Evolutionary conservation across 2,329 filamentous ascomycete species (phyloP).

Genomic region (Xylaria hypoxylon): DNA sequence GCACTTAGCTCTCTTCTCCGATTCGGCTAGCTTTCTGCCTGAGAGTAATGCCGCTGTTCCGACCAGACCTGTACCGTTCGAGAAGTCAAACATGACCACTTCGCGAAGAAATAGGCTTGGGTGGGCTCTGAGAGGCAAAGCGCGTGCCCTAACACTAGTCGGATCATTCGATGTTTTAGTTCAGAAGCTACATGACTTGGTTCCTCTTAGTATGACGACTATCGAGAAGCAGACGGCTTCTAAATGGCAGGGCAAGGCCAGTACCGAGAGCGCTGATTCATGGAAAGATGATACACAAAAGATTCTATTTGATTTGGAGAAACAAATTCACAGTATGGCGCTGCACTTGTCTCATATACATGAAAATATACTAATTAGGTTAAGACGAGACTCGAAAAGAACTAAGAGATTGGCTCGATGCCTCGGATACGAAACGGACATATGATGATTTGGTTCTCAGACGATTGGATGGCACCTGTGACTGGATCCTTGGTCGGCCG

Average conservation of each 20-base stretch:
- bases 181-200: constrained; percentile 19
- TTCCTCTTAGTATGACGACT: neutral
- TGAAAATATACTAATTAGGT: neutral
- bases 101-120: constrained; percentile 20
- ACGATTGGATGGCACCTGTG: constrained; percentile 44
- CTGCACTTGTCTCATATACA: neutral
- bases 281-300: neutral
- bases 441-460: constrained; percentile 41
- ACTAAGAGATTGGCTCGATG: constrained; percentile 13
- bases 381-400: constrained; percentile 16
- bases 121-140: constrained; percentile 26
- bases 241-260: too few species aligned
- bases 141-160: neutral
- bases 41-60: neutral
- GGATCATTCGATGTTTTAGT: constrained; percentile 9
- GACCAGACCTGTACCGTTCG: neutral
- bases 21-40: neutral
- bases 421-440: constrained; percentile 1
- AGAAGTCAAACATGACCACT: neutral
- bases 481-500: constrained; percentile 45
- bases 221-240: too few species aligned
- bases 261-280: too few species aligned
- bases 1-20: neutral
- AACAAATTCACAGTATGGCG: constrained; percentile 15
- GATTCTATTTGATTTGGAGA: constrained; percentile 5